Evolutionary conservation across 202 grass and related monocot genomes (phyloP).

Genomic region (Panicum hallii): DNA sequence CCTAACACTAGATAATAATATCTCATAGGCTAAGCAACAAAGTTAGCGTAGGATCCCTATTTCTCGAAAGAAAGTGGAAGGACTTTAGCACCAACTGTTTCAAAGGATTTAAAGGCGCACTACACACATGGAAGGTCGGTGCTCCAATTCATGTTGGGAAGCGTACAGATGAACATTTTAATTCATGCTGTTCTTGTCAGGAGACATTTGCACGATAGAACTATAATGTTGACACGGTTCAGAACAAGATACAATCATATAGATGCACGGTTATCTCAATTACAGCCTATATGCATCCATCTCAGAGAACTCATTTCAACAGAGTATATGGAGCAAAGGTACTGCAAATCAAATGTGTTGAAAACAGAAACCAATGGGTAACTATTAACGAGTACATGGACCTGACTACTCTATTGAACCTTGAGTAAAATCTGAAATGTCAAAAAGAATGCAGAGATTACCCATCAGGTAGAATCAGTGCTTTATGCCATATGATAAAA

Average conservation of each 20-base stretch:
- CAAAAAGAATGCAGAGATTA: conserved; percentile 70
- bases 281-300: conserved; percentile 65
- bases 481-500: conserved; percentile 72
- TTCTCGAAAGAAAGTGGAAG: conserved; percentile 37
- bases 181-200: conserved; percentile 1
- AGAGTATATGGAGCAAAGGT: conserved; percentile 45
- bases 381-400: conserved; percentile 52
- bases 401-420: conserved; percentile 57
- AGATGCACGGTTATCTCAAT: conserved; percentile 53
- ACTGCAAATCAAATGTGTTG: conserved; percentile 52
- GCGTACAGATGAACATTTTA: not conserved
- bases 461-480: conserved; percentile 75
- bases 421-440: conserved; percentile 67
- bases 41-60: conserved; percentile 45
- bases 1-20: conserved; percentile 57
- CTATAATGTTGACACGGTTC: conserved; percentile 31
- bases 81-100: conserved; percentile 31
- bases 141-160: not conserved
- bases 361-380: conserved; percentile 47
- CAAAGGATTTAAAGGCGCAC: conserved; percentile 32
- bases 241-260: conserved; percentile 49
- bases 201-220: conserved; percentile 27
- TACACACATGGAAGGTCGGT: conserved; percentile 20
- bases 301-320: conserved; percentile 51
- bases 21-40: conserved; percentile 43